Evolutionary conservation across 2,329 filamentous ascomycete genomes (phyloP).

Genomic region (Diaporthe sp.): DNA sequence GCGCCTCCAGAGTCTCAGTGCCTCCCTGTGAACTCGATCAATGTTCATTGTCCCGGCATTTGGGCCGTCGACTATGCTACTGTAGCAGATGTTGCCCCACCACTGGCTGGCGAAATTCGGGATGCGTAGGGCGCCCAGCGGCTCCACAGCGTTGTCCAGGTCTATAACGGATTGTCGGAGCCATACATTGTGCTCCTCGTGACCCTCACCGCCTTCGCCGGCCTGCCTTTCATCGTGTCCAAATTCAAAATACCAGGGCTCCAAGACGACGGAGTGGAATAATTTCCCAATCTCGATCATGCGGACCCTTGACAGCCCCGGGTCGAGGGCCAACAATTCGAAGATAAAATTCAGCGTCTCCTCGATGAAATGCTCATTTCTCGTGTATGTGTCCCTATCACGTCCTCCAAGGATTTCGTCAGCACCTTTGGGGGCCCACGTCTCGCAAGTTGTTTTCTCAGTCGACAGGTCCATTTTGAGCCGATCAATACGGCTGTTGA

Average conservation of each 20-base stretch:
- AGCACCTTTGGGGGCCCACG: not conserved
- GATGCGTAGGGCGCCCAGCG: too few relatives aligned
- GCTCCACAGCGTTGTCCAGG: not conserved
- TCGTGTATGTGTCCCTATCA: rapidly evolving
- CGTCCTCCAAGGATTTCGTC: not conserved
- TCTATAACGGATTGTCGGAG: not conserved
- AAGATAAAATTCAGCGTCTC: not conserved
- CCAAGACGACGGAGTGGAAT: slow-evolving; percentile 3
- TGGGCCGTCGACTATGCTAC: not conserved
- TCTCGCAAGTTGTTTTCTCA: not conserved
- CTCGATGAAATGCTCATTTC: not conserved
- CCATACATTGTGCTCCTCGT: not conserved
- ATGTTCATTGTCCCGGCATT: not conserved
- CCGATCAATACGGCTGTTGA: not conserved
- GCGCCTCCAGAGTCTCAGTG: not conserved
- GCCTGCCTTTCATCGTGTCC: not conserved
- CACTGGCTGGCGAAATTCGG: not conserved
- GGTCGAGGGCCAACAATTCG: not conserved
- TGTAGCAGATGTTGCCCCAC: not conserved
- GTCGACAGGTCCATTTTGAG: not conserved
- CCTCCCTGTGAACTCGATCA: rapidly evolving
- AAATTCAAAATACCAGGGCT: not conserved
- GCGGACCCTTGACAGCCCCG: not conserved
- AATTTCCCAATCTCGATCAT: slow-evolving; percentile 3
- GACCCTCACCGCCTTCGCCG: not conserved